Base-by-base conservation (phyloP, 352 stramenopile species). In the Elongisporangium undulatum region DNA sequence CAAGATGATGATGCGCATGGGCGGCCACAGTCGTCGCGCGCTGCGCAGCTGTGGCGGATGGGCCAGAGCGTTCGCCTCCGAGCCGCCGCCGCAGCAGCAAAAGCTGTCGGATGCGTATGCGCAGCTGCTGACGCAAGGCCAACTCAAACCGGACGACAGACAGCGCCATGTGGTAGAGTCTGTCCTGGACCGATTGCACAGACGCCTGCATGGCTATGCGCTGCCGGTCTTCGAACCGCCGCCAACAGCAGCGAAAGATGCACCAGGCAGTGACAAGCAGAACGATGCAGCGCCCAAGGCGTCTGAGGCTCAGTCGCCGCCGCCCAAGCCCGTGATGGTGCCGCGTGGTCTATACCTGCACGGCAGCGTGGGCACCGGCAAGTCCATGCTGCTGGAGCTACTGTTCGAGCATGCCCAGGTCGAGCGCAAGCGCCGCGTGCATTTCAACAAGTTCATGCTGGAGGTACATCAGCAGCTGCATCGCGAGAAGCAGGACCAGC, bases 371-470 rank as follows among this genome's bases (percentile, higher is more conserved):
- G 97, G 97, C 48, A 97, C 88, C 10, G 97, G 97, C 38, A 99
- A 99, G 74, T 97, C 90, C 13, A 96, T 98, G 80, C 78, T 99
- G 12, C 96, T 99, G 89, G 93, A 99, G 68, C 63, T 97, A 16
- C 98, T 99, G 66, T 98, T 90, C 65, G 63, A 83, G 17, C 59
- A 75, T 38, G 67, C 85, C 19, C 59, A 60, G 0, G 69, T 84
- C 22, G 51, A 75, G 41, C 87, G 77, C 64, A 98, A 97, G 61
- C 85, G 84, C 38, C 81, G 96, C 48, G 88, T 98, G 58, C 96
- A 99, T 69, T 99, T 99, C 66, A 97, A 99, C 75, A 85, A 92
- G 56, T 99, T 99, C 76, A 97, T 99, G 82, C 70, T 97, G 24
- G 88, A 98, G 19, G 89, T 99, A 16, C 97, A 99, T 65, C 64